Evolutionary conservation across 2,329 filamentous ascomycete genomes (phyloP).

Genomic region (Fusarium compactum): DNA sequence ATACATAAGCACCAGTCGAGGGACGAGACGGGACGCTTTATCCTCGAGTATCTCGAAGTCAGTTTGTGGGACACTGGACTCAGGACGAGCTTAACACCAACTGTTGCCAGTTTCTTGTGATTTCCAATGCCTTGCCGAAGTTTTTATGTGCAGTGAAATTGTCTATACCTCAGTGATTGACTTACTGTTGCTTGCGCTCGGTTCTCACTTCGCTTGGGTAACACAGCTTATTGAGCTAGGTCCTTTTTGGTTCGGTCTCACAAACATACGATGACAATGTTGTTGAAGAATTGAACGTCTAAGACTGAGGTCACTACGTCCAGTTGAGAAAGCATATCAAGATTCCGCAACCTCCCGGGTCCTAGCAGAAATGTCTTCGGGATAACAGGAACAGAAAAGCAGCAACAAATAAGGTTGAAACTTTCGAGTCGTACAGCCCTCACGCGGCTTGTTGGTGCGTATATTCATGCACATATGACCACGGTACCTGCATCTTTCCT

Average conservation of each 20-base stretch:
- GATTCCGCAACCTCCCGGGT: not conserved
- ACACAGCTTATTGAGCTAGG: not conserved
- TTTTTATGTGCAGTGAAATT: too few species aligned
- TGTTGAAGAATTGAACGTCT: not conserved
- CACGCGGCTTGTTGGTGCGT: not conserved
- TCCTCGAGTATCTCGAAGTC: not conserved
- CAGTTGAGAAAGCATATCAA: not conserved
- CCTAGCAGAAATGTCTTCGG: not conserved
- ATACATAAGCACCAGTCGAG: not conserved
- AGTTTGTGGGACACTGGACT: not conserved
- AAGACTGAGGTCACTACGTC: not conserved
- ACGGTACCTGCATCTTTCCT: not conserved
- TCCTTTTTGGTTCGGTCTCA: not conserved
- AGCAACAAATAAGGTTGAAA: not conserved
- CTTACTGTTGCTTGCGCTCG: not conserved
- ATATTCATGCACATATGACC: not conserved
- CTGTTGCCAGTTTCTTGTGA: not conserved
- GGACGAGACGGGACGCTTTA: not conserved
- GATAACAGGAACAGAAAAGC: not conserved
- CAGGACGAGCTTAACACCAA: not conserved
- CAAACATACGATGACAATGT: not conserved
- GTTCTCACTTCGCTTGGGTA: not conserved
- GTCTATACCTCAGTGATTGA: not conserved
- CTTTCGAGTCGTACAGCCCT: constrained; percentile 1
- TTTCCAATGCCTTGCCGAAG: not conserved